Evolutionary conservation across 495 filamentous ascomycete genomes (phyloP).

Genomic region (Daldinia concentrica): DNA sequence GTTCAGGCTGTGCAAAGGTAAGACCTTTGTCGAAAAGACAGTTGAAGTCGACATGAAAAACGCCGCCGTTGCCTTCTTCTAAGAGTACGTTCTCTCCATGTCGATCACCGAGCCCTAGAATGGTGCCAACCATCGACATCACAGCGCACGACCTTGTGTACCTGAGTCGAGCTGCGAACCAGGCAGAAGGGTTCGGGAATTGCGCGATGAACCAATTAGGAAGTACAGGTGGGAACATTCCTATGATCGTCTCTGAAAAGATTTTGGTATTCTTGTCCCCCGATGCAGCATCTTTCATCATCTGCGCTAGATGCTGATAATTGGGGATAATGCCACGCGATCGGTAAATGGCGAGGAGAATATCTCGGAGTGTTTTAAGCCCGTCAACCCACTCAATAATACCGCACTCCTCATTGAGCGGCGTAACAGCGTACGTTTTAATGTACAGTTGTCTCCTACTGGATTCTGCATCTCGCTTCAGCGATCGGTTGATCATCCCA

Average conservation of each 20-base stretch:
- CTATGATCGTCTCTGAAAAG: constrained; percentile 74
- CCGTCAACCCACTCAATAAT: constrained; percentile 99
- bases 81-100: constrained; percentile 98
- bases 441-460: constrained; percentile 85
- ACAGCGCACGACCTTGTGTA: constrained; percentile 95
- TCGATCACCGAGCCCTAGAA: constrained; percentile 94
- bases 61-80: constrained; percentile 91
- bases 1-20: constrained; percentile 93
- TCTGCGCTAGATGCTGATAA: constrained; percentile 55
- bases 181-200: constrained; percentile 90
- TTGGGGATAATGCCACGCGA: constrained; percentile 69
- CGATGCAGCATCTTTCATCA: constrained; percentile 58
- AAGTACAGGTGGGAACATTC: constrained; percentile 79
- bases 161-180: constrained; percentile 89
- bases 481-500: constrained; percentile 91
- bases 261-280: constrained; percentile 62
- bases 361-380: constrained; percentile 90
- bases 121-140: constrained; percentile 97
- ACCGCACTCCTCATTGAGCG: constrained; percentile 96
- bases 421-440: constrained; percentile 95
- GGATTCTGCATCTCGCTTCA: constrained; percentile 90
- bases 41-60: constrained; percentile 99
- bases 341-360: constrained; percentile 80
- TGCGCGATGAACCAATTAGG: constrained; percentile 95
- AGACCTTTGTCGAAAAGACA: constrained; percentile 99